Evolutionary conservation across 352 stramenopile genomes (phyloP).

Genomic region (Phytophthora melonis): DNA sequence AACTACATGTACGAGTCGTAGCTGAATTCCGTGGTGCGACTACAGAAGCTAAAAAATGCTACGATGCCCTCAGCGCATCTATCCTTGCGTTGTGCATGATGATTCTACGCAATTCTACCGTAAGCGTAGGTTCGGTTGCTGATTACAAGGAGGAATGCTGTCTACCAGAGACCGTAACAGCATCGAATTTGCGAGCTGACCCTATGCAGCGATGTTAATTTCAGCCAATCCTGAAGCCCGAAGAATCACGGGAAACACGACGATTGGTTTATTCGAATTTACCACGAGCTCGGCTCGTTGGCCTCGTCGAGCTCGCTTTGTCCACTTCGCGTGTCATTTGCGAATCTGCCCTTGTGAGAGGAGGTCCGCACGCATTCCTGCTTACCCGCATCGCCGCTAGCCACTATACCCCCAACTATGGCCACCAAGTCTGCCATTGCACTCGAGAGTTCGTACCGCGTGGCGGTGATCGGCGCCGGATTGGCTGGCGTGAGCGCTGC

Average conservation of each 20-base stretch:
- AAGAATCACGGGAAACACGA: not conserved
- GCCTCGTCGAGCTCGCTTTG: not conserved
- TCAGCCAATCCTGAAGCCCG: conserved; percentile 12
- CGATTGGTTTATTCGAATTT: not conserved
- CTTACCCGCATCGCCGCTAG: not conserved
- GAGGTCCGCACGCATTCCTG: not conserved
- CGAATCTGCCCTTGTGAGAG: not conserved
- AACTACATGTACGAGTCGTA: too few species aligned
- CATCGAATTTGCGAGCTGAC: conserved; percentile 1
- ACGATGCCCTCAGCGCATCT: not conserved
- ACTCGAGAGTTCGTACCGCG: conserved; percentile 40
- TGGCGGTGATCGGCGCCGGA: conserved; percentile 58
- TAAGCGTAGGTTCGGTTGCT: not conserved
- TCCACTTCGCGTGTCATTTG: conserved; percentile 4
- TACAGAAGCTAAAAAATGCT: not conserved
- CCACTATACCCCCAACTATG: conserved; percentile 7
- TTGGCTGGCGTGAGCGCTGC: conserved; percentile 58
- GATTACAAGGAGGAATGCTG: conserved; percentile 8
- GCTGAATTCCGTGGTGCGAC: too few species aligned
- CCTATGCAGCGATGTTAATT: not conserved
- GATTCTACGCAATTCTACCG: not conserved
- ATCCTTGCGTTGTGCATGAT: not conserved
- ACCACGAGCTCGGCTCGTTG: not conserved
- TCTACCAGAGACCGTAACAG: conserved; percentile 14
- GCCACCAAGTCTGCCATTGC: conserved; percentile 12